A percentile compares a stretch with the other conserved stretches of the same genome.
phyloP scores from a whole-genome alignment of 805 yeast species.

The Clavispora vitiphila region DNA sequence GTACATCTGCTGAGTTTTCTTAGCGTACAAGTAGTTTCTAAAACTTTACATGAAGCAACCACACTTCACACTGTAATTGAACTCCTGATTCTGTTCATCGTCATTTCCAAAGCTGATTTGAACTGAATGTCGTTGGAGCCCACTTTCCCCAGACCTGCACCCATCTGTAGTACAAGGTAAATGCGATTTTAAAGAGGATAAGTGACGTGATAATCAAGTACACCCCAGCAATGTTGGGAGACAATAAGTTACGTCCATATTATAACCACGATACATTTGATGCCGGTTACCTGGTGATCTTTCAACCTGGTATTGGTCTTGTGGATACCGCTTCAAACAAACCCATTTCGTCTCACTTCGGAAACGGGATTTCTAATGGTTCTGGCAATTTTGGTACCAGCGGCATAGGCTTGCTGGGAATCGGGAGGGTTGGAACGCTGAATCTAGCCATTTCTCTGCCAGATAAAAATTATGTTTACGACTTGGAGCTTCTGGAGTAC shows the following conservation, averaged over 20 bases:
- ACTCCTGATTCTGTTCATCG: no score
- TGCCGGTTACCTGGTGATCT: slow-evolving; percentile 58
- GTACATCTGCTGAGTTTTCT: no score
- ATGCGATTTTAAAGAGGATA: not conserved
- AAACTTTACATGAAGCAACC: no score
- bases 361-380: slow-evolving; percentile 4
- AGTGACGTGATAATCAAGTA: not conserved
- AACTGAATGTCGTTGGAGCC: no score
- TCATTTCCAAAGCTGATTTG: no score
- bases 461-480: slow-evolving; percentile 45
- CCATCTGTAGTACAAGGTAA: not conserved
- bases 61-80: no score
- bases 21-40: no score
- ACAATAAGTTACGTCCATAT: slow-evolving; percentile 53
- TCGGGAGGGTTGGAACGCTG: slow-evolving; percentile 2
- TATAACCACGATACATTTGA: slow-evolving; percentile 64
- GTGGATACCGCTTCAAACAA: slow-evolving; percentile 41
- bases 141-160: slow-evolving; percentile 1
- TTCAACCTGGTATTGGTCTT: slow-evolving; percentile 58
- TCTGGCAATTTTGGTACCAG: slow-evolving; percentile 9
- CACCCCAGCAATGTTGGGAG: slow-evolving; percentile 13
- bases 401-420: slow-evolving; percentile 2
- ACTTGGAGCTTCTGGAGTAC: slow-evolving; percentile 62
- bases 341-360: slow-evolving; percentile 27
- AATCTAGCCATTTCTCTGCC: slow-evolving; percentile 9